A percentile compares a stretch with the other conserved stretches of the same genome.
These are phyloP conservation scores for Euphrasia confusa DNA, from an alignment of 257 asterid genomes.

Conservation along the genomic window DNA sequence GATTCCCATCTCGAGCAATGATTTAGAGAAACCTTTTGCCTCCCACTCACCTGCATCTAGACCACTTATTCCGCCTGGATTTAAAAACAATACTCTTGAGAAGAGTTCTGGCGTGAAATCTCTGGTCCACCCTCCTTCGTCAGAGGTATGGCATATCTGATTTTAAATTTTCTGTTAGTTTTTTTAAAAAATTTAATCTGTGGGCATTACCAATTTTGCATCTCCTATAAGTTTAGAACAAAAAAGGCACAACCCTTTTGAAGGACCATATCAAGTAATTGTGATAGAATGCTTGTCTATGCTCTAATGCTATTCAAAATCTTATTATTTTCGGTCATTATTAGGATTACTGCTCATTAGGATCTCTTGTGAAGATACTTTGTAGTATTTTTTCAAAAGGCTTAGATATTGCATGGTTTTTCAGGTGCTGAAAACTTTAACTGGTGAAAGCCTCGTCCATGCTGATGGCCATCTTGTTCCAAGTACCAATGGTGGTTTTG, in stretches of 20 bases:
- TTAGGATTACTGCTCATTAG: conserved; percentile 22
- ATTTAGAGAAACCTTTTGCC: conserved; percentile 50
- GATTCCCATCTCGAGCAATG: conserved; percentile 34
- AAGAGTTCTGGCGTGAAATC: conserved; percentile 59
- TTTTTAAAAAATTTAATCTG: neutral
- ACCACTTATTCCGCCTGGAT: conserved; percentile 92
- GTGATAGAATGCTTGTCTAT: conserved; percentile 7
- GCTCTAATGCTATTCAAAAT: conserved; percentile 13
- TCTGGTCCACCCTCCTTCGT: conserved; percentile 34
- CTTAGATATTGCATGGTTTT: conserved; percentile 24
- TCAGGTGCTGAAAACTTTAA: conserved; percentile 45
- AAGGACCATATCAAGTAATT: neutral
- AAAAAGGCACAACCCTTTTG: neutral
- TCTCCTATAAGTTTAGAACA: neutral
- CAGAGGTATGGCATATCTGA: conserved; percentile 41
- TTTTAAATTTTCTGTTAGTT: neutral
- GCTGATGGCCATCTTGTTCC: conserved; percentile 33
- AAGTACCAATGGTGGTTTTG: conserved; percentile 35
- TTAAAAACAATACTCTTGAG: conserved; percentile 46
- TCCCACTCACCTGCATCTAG: conserved; percentile 57
- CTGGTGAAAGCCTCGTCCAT: conserved; percentile 32
- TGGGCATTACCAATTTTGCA: neutral
- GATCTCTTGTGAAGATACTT: conserved; percentile 13
- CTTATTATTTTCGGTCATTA: neutral
- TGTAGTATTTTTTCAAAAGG: conserved; percentile 8